Percentiles rank a stretch among this genome's conserved stretches.
Conservation (phyloP, 2,329 filamentous ascomycete genomes). For the Botrytis cinerea region DNA sequence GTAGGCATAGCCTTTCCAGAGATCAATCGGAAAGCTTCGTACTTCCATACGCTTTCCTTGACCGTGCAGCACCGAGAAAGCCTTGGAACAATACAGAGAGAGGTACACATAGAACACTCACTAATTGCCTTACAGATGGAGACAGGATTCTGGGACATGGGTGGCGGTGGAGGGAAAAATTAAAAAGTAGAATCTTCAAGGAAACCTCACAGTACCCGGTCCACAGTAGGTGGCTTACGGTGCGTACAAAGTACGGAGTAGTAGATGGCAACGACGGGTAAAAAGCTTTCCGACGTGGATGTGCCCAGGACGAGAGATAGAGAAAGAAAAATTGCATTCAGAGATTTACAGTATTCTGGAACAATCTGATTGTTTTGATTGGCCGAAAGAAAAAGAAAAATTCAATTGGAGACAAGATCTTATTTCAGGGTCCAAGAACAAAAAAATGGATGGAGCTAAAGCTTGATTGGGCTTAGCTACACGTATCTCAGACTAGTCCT, state of each 20-base stretch:
- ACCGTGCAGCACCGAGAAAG: not conserved
- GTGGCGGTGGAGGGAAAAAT: conserved; percentile 35
- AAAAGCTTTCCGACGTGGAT: not conserved
- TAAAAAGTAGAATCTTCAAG: not conserved
- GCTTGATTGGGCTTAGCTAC: not conserved
- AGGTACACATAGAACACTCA: not conserved
- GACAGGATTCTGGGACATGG: conserved; percentile 75
- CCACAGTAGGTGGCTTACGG: not conserved
- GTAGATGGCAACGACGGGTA: not conserved
- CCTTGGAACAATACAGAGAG: not conserved
- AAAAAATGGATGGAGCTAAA: conserved; percentile 1
- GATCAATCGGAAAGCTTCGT: not conserved
- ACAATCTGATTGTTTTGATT: conserved; percentile 14
- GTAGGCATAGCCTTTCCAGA: not conserved
- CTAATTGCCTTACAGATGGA: conserved; percentile 58
- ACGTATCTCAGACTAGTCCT: not conserved
- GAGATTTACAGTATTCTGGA: conserved; percentile 15
- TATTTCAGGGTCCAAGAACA: conserved; percentile 12
- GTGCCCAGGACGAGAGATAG: not conserved
- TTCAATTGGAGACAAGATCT: not conserved
- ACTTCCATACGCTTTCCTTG: not conserved
- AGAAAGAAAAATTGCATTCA: conserved; percentile 14
- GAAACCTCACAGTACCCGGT: not conserved
- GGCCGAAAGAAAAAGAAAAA: not conserved
- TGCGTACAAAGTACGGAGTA: not conserved